Evolutionary conservation across 306 rosid species (phyloP).

Genomic region (Citrullus amarus): DNA sequence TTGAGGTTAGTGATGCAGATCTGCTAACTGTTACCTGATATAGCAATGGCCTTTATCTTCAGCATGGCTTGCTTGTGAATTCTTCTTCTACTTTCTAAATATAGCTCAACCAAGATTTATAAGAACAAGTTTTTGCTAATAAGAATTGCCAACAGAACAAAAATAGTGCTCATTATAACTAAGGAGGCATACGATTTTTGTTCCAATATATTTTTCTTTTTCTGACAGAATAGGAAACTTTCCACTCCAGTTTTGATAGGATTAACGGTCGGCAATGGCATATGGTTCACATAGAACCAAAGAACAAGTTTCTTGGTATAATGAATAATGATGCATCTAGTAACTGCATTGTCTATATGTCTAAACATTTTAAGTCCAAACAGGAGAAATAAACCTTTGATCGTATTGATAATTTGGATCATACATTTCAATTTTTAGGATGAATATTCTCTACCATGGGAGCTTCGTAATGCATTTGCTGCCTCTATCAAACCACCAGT

Average conservation of each 20-base stretch:
- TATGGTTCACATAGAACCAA: background rate
- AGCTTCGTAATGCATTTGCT: conserved; percentile 16
- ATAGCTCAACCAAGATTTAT: background rate
- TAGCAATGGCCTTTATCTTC: background rate
- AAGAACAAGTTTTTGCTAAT: background rate
- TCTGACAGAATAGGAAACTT: background rate
- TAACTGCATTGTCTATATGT: background rate
- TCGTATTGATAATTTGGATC: background rate
- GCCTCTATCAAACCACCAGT: conserved; percentile 34
- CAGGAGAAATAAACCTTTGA: background rate
- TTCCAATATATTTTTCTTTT: background rate
- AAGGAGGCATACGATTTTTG: background rate
- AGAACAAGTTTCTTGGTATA: background rate
- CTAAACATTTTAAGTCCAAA: background rate
- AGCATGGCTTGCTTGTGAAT: background rate
- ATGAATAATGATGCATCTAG: background rate
- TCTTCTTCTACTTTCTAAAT: no score
- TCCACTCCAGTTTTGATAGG: background rate
- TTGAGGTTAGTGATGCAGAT: background rate
- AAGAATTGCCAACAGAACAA: background rate
- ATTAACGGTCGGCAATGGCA: background rate
- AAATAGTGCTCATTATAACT: background rate
- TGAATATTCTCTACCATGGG: conserved; percentile 20
- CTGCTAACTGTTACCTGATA: background rate
- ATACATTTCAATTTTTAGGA: conserved; percentile 27